Conservation (phyloP, 1,139 yeast genomes). For the Suhomyces chickasaworum region DNA sequence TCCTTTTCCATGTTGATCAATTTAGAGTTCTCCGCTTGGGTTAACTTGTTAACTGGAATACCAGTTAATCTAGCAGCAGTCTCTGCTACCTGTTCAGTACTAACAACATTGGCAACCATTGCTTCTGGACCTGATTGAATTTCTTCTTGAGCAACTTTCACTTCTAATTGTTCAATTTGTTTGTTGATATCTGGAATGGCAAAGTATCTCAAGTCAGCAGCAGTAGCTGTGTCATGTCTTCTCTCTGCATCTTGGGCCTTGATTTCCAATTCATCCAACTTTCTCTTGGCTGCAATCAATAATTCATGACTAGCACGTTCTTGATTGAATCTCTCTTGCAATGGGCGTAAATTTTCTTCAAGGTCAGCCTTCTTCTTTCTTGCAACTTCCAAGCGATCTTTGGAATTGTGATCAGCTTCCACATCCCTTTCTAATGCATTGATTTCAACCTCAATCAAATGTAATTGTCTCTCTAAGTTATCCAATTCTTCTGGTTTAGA, state of each 20-base stretch:
- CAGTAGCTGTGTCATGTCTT: slow-evolving; percentile 90
- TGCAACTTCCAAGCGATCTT: slow-evolving; percentile 81
- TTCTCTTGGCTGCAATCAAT: slow-evolving; percentile 83
- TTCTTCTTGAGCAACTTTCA: slow-evolving; percentile 70
- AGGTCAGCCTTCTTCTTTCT: slow-evolving; percentile 77
- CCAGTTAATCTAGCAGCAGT: slow-evolving; percentile 98
- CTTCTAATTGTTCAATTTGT: slow-evolving; percentile 74
- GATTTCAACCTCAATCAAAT: slow-evolving; percentile 90
- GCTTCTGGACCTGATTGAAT: slow-evolving; percentile 58
- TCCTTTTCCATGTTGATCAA: slow-evolving; percentile 93
- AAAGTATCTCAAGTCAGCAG: slow-evolving; percentile 94
- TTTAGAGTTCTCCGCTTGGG: slow-evolving; percentile 93
- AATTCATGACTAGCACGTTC: slow-evolving; percentile 93
- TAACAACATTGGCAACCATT: slow-evolving; percentile 85
- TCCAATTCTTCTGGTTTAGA: slow-evolving; percentile 97
- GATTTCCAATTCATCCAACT: slow-evolving; percentile 85
- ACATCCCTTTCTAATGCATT: slow-evolving; percentile 96
- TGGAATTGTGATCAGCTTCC: slow-evolving; percentile 83
- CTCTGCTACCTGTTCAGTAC: slow-evolving; percentile 91
- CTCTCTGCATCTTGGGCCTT: slow-evolving; percentile 97
- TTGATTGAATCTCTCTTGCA: slow-evolving; percentile 80
- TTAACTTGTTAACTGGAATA: slow-evolving; percentile 94
- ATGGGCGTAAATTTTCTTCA: slow-evolving; percentile 82
- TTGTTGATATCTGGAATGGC: slow-evolving; percentile 92
- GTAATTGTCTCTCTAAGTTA: slow-evolving; percentile 87